Conservation (phyloP, 116 monocot genomes). For the Zostera marina region DNA sequence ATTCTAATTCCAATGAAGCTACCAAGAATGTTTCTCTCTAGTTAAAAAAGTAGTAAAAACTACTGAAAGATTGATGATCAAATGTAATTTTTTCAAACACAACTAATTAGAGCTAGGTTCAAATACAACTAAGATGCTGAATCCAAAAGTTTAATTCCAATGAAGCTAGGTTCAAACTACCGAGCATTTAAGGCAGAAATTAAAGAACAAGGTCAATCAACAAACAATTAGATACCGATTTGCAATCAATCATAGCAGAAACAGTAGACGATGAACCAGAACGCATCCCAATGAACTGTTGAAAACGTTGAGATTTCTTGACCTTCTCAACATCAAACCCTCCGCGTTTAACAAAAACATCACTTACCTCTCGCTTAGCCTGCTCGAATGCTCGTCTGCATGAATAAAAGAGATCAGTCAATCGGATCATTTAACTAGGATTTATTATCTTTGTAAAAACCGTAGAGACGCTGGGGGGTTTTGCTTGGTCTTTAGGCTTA, state of each 20-base stretch:
- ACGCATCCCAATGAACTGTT: slow-evolving; percentile 19
- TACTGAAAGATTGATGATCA: too few species aligned
- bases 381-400: slow-evolving; percentile 71
- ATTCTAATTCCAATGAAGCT: slow-evolving; percentile 9
- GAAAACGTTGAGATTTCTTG: slow-evolving; percentile 50
- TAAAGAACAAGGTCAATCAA: slow-evolving; percentile 1
- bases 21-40: neutral
- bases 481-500: neutral
- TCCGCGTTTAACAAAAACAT: slow-evolving; percentile 45
- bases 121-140: too few species aligned
- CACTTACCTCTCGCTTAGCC: slow-evolving; percentile 42
- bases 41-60: neutral
- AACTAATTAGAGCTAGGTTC: too few species aligned
- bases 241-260: neutral
- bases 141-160: too few species aligned
- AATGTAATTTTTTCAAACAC: too few species aligned
- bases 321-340: slow-evolving; percentile 55
- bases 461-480: too few species aligned
- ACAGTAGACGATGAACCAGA: neutral
- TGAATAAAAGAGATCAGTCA: slow-evolving; percentile 3
- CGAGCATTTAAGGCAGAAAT: too few species aligned
- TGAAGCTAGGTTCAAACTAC: too few species aligned
- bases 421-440: neutral
- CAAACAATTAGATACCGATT: neutral
- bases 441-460: neutral